Base-by-base conservation (phyloP, 2,329 filamentous ascomycete genomes). In the Fusarium lyarnte region DNA sequence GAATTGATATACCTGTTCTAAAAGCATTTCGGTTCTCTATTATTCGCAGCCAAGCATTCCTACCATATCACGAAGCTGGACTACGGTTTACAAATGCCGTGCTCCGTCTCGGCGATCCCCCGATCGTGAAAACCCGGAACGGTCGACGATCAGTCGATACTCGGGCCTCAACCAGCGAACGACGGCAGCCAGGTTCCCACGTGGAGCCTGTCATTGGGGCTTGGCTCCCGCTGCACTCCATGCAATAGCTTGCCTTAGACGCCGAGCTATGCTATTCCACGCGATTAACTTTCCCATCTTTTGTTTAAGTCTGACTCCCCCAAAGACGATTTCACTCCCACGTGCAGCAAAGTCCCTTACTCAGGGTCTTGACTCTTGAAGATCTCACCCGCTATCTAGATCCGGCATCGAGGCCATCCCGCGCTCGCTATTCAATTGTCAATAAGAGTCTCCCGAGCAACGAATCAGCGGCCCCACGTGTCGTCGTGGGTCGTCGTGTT, bases 391-490 rank as follows among this genome's bases (percentile, higher is more conserved):
- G 14, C n/a, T 29, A 49, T 60, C 69, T 58, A 45, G 64, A 70
- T 66, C 31, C 38, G 38, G 47, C 41, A 41, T 51, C 41, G 49
- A 41, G 49, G 33, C 35, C 49, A 66, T 71, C 55, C 71, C 63
- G 54, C 42, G 21, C 19, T 53, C 49, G 49, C 49, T 53, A n/a
- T 38, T 49, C 51, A 61, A 51, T 55, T 29, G 53, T 70, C 57
- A 49, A 63, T 17, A 69, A 49, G n/a, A 65, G 43, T 59, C 63
- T 42, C 57, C 36, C 31, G 36, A 65, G 43, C 58, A 67, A 63
- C 78, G 76, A 79, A 79, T 79, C 77, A 79, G 68, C 66, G 58
- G 59, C 70, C 78, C 76, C 78, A 79, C 78, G 78, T 79, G 76
- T 72, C 42, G 53, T 52, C 63, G 58, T 62, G 58, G 62, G 57